Conservation (phyloP, 495 filamentous ascomycete species). For the Lasiosphaeriaceae sp. region DNA sequence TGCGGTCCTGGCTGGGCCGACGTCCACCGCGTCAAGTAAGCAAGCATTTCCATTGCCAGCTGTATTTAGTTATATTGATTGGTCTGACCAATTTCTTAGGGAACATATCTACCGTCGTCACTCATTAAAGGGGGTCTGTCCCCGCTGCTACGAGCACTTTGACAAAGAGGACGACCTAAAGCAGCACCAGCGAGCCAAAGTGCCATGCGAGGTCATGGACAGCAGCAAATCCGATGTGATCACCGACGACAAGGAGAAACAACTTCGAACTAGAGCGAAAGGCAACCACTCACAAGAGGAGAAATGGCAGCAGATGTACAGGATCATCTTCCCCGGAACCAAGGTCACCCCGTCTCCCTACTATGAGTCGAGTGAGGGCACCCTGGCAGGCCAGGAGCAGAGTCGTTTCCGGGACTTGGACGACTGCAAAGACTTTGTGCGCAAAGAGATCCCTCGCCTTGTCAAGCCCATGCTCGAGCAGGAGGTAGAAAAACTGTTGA, state of each 20-base stretch:
- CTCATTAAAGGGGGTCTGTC: constrained; percentile 33
- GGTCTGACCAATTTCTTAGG: constrained; percentile 16
- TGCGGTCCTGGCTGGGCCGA: constrained; percentile 39
- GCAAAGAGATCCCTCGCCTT: constrained; percentile 14
- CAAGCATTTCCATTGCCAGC: neutral
- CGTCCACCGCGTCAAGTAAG: constrained; percentile 45
- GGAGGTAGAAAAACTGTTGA: constrained; percentile 22
- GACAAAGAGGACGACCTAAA: constrained; percentile 32
- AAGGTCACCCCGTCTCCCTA: constrained; percentile 23
- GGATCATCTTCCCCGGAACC: constrained; percentile 20
- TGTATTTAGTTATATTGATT: too few relatives aligned
- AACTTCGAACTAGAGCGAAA: constrained; percentile 21
- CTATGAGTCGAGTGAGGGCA: constrained; percentile 11
- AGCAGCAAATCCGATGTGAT: constrained; percentile 17
- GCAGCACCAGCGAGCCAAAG: constrained; percentile 34
- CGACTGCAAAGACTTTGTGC: constrained; percentile 20
- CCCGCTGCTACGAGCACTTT: constrained; percentile 37
- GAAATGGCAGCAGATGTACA: constrained; percentile 31
- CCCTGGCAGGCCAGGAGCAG: neutral
- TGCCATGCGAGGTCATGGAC: constrained; percentile 26
- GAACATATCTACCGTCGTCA: constrained; percentile 45
- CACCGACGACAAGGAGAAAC: constrained; percentile 27
- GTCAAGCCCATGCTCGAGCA: constrained; percentile 18
- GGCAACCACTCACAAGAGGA: constrained; percentile 17
- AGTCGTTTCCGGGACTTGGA: constrained; percentile 7